These are phyloP conservation scores for Alternaria hordeiaustralica DNA, from an alignment of 2,329 filamentous ascomycete species.

Conservation along the genomic window DNA sequence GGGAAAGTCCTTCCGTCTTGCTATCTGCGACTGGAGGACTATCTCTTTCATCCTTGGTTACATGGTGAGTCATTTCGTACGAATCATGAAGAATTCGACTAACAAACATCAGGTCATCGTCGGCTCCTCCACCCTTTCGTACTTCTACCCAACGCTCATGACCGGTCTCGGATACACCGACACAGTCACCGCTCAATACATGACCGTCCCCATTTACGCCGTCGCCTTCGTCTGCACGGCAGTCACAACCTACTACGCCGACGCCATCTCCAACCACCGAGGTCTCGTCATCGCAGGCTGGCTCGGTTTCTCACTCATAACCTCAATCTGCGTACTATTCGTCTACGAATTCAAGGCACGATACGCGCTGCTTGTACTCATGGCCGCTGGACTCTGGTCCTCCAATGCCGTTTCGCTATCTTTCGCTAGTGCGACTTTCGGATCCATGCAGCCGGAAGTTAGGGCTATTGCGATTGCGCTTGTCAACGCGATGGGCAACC, in stretches of 20 bases:
- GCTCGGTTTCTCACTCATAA: slow-evolving; percentile 52
- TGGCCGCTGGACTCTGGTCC: slow-evolving; percentile 63
- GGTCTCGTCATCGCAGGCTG: slow-evolving; percentile 58
- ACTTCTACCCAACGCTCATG: slow-evolving; percentile 63
- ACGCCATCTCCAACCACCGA: slow-evolving; percentile 55
- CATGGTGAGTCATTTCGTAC: slow-evolving; percentile 46
- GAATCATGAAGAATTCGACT: slow-evolving; percentile 22
- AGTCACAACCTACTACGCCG: slow-evolving; percentile 56
- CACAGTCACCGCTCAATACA: slow-evolving; percentile 57
- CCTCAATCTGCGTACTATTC: slow-evolving; percentile 48
- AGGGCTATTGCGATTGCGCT: slow-evolving; percentile 61
- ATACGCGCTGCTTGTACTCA: slow-evolving; percentile 62
- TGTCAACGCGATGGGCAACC: slow-evolving; percentile 62
- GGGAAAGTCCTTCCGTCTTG: slow-evolving; percentile 47
- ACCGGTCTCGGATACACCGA: slow-evolving; percentile 58
- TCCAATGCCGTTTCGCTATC: slow-evolving; percentile 60
- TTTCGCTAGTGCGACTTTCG: slow-evolving; percentile 61
- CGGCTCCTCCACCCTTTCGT: slow-evolving; percentile 59
- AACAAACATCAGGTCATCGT: slow-evolving; percentile 46
- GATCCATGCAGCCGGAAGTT: slow-evolving; percentile 56
- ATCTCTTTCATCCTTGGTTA: slow-evolving; percentile 59
- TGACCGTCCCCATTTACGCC: slow-evolving; percentile 61
- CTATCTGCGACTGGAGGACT: slow-evolving; percentile 55
- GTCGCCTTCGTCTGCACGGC: slow-evolving; percentile 59
- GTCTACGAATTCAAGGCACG: slow-evolving; percentile 61